phyloP scores from a whole-genome alignment of 257 asterid species.

The Penstemon eatonii region DNA sequence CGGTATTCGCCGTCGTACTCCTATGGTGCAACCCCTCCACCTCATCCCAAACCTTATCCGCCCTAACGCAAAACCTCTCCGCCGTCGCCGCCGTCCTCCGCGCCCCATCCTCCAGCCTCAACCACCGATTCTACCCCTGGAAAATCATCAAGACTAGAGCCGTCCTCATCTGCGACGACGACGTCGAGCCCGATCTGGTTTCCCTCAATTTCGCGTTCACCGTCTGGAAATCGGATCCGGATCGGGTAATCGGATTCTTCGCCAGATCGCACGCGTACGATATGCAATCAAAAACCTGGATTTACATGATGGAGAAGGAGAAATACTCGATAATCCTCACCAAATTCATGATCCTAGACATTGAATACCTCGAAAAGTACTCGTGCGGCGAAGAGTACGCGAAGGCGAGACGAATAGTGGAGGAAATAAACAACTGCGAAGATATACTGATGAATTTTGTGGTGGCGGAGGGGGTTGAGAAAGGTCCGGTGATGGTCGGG shows the following conservation, averaged over 20 bases:
- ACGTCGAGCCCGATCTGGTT: conserved; percentile 52
- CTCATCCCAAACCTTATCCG: conserved; percentile 43
- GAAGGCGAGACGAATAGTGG: conserved; percentile 45
- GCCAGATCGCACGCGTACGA: conserved; percentile 87
- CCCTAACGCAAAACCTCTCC: conserved; percentile 60
- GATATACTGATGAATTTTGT: conserved; percentile 76
- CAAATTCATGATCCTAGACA: conserved; percentile 61
- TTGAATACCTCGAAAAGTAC: conserved; percentile 52
- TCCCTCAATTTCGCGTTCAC: conserved; percentile 71
- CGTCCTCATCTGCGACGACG: conserved; percentile 92
- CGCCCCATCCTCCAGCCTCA: conserved; percentile 68
- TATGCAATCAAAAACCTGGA: conserved; percentile 56
- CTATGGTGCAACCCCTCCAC: conserved; percentile 91
- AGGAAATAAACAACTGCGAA: conserved; percentile 68
- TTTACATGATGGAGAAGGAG: conserved; percentile 67
- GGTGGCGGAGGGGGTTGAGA: conserved; percentile 54
- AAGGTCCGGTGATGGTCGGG: conserved; percentile 71
- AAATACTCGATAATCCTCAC: conserved; percentile 81
- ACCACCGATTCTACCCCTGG: conserved; percentile 74
- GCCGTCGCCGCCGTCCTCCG: conserved; percentile 53
- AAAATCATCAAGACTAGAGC: conserved; percentile 50
- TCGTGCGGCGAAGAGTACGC: conserved; percentile 49
- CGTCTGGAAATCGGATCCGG: conserved; percentile 67
- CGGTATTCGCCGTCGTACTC: conserved; percentile 58
- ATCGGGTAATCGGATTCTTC: conserved; percentile 66